Base-by-base conservation (phyloP, 1,284 basidiomycete species). In the Cutaneotrichosporon sp. region DNA sequence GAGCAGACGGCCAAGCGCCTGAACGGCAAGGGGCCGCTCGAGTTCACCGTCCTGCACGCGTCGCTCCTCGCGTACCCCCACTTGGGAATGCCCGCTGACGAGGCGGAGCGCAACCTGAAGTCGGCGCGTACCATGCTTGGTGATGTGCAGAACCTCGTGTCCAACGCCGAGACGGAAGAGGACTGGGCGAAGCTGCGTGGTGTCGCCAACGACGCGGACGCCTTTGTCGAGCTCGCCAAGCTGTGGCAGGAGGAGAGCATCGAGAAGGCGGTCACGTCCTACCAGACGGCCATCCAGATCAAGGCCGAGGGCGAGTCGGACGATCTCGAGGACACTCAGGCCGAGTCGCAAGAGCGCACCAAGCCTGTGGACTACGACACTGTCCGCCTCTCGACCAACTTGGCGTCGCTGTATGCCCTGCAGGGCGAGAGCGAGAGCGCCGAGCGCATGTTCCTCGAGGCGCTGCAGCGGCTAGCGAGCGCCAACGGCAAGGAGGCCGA, bases 21-120 rank as follows among this genome's bases (percentile, higher is more conserved):
- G 27, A 73, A 72, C 20, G 73, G 75, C 49, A 74, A 75, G 59
- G 77, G 76, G 4, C 79, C 80, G 16, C 74, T 89, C 11, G 92
- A 95, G 80, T 92, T 91, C 3, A 87, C 86, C 13, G 88, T 89
- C n/a, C 87, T 94, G 77, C 87, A 97, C 47, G 93, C 93, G 2
- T 91, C 91, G 1, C 84, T 97, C 9, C 86, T 91, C 43, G 87
- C 90, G 0, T 86, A 87, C 72, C 87, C 89, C 8, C 87, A 90
- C 54, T 87, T 88, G 0, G 91, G 90, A 58, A 84, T 93, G 51
- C 89, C 89, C 0, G 84, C 84, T 52, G 82, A 87, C 8, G 92
- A 95, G 64, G 79, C 87, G 51, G 82, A 84, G 1, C 84, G 86
- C 58, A 93, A 95, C 71, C 87, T 86, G 60, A 72, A 80, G 3